Percentiles rank a stretch among this genome's conserved stretches.
Conservation (phyloP, 208 protist species). For the Kentomonas sorsogonicus region DNA sequence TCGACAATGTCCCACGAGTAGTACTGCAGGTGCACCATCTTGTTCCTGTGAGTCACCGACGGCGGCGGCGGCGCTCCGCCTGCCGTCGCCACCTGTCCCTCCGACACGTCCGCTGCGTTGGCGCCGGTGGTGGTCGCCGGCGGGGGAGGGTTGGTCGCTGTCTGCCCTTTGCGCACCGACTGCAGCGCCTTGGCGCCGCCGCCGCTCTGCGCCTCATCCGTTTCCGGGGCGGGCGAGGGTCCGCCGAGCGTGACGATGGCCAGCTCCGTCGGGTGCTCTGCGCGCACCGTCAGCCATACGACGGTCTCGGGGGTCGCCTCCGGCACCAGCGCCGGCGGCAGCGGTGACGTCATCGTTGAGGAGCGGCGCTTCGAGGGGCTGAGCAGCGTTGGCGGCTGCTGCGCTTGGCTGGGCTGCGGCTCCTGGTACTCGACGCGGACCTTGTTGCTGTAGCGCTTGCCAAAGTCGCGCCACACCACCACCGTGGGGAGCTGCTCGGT, state of each 20-base stretch:
- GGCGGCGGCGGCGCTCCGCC: no score
- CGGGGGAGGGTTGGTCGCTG: background rate
- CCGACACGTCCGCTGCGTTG: no score
- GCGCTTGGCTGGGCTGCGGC: background rate
- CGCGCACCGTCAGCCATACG: background rate
- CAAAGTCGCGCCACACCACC: constrained; percentile 53
- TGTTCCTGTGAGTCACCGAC: background rate
- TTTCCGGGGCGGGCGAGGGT: background rate
- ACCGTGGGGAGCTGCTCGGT: constrained; percentile 38
- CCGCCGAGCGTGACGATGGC: background rate
- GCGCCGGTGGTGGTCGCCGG: no score
- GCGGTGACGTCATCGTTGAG: no score
- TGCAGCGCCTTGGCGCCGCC: background rate
- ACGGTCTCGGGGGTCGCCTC: no score
- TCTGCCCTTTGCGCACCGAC: background rate
- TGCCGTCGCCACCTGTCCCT: no score
- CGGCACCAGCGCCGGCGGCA: no score
- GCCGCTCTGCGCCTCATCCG: background rate
- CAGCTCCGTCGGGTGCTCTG: background rate
- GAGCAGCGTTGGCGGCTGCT: background rate
- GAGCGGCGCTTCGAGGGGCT: no score
- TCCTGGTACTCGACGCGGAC: constrained; percentile 16
- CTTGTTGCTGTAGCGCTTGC: constrained; percentile 21
- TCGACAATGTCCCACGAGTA: constrained; percentile 67
- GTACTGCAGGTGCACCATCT: constrained; percentile 33